Evolutionary conservation across 2,329 filamentous ascomycete species (phyloP).

Genomic region (Stemphylium vesicarium): DNA sequence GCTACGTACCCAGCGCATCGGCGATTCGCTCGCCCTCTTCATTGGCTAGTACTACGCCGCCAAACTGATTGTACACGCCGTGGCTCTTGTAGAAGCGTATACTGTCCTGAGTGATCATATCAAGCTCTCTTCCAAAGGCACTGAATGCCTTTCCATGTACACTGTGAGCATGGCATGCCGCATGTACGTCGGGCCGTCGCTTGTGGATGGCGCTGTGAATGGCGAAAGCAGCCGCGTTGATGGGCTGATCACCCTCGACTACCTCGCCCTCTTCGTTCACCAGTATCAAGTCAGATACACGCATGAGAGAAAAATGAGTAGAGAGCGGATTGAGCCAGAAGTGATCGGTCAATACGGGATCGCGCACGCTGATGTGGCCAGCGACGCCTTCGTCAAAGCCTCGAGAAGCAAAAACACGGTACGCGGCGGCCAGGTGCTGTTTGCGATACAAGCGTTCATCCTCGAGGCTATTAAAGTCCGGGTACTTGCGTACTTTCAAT

Average conservation of each 20-base stretch:
- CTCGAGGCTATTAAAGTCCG: constrained; percentile 47
- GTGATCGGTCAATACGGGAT: constrained; percentile 42
- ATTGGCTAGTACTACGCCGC: constrained; percentile 51
- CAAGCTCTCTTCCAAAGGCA: constrained; percentile 54
- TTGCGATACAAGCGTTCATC: constrained; percentile 54
- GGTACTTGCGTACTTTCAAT: constrained; percentile 56
- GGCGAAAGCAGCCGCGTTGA: constrained; percentile 56
- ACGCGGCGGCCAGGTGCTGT: constrained; percentile 56
- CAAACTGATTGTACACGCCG: constrained; percentile 51
- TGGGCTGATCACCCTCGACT: constrained; percentile 49
- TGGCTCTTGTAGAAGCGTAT: constrained; percentile 52
- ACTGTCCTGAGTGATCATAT: constrained; percentile 58
- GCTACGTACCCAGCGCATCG: constrained; percentile 37
- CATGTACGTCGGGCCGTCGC: constrained; percentile 48
- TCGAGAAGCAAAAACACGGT: constrained; percentile 46
- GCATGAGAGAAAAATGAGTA: constrained; percentile 53
- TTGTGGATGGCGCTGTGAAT: constrained; percentile 55
- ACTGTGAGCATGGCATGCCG: constrained; percentile 54
- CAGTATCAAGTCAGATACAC: constrained; percentile 52
- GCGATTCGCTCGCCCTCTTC: constrained; percentile 56
- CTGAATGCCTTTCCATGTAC: constrained; percentile 57
- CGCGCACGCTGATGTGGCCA: constrained; percentile 55
- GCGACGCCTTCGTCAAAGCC: constrained; percentile 53
- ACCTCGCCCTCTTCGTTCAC: constrained; percentile 53
- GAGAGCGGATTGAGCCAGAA: constrained; percentile 54